A percentile compares a stretch with the other conserved stretches of the same genome.
Evolutionary conservation across 2,329 filamentous ascomycete species (phyloP).

Genomic region (Triangularia verruculosa): DNA sequence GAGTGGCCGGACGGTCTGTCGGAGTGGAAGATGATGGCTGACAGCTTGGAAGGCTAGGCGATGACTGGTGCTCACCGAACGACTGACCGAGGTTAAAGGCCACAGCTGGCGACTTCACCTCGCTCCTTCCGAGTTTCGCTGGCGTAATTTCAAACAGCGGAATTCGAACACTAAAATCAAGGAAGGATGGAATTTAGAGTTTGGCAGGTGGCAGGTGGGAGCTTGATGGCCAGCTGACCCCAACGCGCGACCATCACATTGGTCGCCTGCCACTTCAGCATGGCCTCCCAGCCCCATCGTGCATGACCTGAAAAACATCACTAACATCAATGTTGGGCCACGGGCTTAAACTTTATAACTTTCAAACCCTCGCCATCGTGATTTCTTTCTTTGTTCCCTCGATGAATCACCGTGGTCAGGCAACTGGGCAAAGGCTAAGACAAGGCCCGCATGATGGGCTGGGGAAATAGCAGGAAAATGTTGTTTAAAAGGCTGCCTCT

Average conservation of each 20-base stretch:
- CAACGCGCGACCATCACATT: neutral
- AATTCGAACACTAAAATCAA: neutral
- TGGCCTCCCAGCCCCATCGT: neutral
- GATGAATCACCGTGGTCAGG: neutral
- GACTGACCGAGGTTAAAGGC: neutral
- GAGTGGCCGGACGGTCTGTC: too few species aligned
- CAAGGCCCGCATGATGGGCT: neutral
- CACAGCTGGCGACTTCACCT: neutral
- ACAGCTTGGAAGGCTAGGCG: neutral
- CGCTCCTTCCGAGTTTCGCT: neutral
- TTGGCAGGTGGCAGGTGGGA: neutral
- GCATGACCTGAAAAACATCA: constrained; percentile 1
- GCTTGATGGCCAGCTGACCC: neutral
- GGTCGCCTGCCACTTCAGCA: neutral
- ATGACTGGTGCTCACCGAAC: neutral
- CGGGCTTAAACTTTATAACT: neutral
- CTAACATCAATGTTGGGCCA: neutral
- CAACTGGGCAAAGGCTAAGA: neutral
- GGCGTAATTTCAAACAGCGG: neutral
- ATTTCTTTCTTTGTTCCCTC: neutral
- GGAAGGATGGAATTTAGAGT: neutral
- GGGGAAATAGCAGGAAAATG: neutral
- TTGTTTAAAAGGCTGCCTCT: neutral
- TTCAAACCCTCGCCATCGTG: neutral
- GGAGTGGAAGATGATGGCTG: too few species aligned